Base-by-base conservation (phyloP, 352 stramenopile species). In the Globisporangium carolinianum region DNA sequence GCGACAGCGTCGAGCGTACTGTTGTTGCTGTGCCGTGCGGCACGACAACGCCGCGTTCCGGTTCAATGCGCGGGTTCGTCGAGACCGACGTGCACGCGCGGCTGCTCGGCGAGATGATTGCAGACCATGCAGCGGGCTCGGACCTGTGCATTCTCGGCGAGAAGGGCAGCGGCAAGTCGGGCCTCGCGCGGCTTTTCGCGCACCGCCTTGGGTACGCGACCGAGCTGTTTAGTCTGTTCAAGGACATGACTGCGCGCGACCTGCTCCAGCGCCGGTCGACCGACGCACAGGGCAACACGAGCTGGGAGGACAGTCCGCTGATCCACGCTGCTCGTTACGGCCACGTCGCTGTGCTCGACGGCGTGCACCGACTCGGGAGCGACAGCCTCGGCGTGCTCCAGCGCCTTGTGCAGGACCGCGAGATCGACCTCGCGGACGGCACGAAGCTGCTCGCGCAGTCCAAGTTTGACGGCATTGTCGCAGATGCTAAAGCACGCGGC, bases 231-330 rank as follows among this genome's bases (percentile, higher is more conserved):
- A 91, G 79, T 57, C 61, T 98, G 7, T 96, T 97, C 62, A 88
- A 92, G 56, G 96, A 99, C 59, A 95, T 98, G 79, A 97, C 86
- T 5, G 73, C 83, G 4, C 77, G 94, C 32, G 94, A 98, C 79
- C 79, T 98, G 7, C 71, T 98, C 35, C 84, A 97, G 60, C 75
- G 79, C 46, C 86, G 95, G 9, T 86, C 72, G 9, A 98, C 93
- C 1, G 87, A 97, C 54, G 69, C 73, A 5, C 63, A 71, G 9
- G 93, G 92, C 3, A 87, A 97, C 51, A 98, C 94, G 8, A 76
- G 61, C 12, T 98, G 96, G 96, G 83, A 93, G 63, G 79, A 97
- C 53, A 97, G 89, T 47, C 91, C 94, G 8, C 67, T 98, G 4
- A 86, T 97, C 17, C 76, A 88, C 58, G 93, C 95, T 6, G 92